Percentiles rank a stretch among this genome's conserved stretches.
Evolutionary conservation across 495 filamentous ascomycete genomes (phyloP).

Genomic region (Pseudomonodictys pantanalensis): DNA sequence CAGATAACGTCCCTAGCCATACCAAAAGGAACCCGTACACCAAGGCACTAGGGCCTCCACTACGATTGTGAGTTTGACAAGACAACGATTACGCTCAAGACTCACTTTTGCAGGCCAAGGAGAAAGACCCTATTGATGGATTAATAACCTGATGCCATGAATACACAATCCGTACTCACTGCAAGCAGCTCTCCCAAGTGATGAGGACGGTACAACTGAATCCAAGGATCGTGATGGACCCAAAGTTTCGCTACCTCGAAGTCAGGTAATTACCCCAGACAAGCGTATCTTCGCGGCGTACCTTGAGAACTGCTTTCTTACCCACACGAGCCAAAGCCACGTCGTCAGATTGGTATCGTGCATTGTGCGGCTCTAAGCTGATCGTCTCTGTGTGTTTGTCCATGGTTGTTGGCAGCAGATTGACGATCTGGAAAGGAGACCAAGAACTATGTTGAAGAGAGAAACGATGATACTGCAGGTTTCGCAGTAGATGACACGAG

Average conservation of each 20-base stretch:
- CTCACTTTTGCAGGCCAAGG: constrained; percentile 5
- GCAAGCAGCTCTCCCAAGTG: constrained; percentile 7
- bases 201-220: constrained; percentile 9
- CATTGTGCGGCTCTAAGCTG: background rate
- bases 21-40: constrained; percentile 14
- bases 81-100: background rate
- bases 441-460: no score
- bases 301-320: constrained; percentile 6
- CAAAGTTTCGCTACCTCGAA: constrained; percentile 6
- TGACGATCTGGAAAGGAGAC: no score
- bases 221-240: background rate
- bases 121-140: constrained; percentile 4
- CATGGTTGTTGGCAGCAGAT: no score
- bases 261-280: background rate
- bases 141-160: background rate
- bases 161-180: background rate
- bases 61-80: background rate
- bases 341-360: background rate
- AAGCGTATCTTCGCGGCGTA: background rate
- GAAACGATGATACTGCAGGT: no score
- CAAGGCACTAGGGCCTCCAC: constrained; percentile 7
- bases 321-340: background rate
- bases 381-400: background rate
- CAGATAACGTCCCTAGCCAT: constrained; percentile 7
- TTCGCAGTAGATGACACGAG: no score